Evolutionary conservation across 768 basidiomycete species (phyloP), one percentile per base, ranked within the genome.

Genomic region (Baorangia bicolor): DNA sequence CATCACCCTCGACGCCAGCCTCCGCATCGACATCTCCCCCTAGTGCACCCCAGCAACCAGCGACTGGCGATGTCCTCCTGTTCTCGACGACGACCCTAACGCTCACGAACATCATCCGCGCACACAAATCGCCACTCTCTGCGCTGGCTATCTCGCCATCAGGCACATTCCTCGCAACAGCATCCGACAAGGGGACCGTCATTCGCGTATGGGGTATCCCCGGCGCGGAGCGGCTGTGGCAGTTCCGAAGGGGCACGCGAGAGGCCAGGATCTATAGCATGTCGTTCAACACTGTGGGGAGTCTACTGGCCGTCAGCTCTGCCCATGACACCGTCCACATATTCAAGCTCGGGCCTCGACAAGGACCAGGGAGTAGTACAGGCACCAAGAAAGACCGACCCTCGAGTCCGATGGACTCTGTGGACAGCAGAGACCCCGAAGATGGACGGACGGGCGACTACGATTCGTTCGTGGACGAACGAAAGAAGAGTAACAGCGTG

Each of bases 271-370:
- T 99, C 61, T 91, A 89, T 61, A 88, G 86, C 20, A 84, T 89
- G 68, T 84, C 81, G 33, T 98, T 98, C 73, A 99, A 99, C 66
- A 67, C 83, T 4, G 84, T 91, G 33, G 85, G 85, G 14, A 86
- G 86, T 6, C 69, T 99, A n/a, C 74, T 98, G 14, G 93, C 91
- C 2, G 95, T 98, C 20, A 91, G 89, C 67, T 88, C 86, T 11
- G 95, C 92, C 49, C 91, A 93, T 57, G 95, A 93, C 59, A 98
- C 96, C 13, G 94, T 99, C 14, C 97, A 99, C 71, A 88, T 99
- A 35, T 99, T 96, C 77, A 93, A 92, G 73, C 79, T 98, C 5
- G 86, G 84, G 0, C 56, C 67, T n/a, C 73, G 72, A 16, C 69
- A 73, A 50, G 54, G 33, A n/a, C 45, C 64, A 4, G 64, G 61